phyloP scores from a whole-genome alignment of 2,329 filamentous ascomycete genomes.

The Plenodomus biglobosus region DNA sequence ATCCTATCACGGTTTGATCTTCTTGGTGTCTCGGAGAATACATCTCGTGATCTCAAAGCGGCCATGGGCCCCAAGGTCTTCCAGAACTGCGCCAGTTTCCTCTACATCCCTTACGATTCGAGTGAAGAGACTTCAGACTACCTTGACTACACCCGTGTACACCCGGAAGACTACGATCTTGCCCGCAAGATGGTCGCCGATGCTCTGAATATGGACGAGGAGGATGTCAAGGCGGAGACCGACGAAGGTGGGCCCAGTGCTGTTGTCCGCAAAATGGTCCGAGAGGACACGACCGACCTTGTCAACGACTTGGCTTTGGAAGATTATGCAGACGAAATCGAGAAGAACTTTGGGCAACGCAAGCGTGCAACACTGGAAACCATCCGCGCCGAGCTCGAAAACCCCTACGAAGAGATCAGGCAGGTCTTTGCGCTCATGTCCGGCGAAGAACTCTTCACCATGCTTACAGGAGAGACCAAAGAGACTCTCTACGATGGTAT shows the following conservation, averaged over 20 bases:
- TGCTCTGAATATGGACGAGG: constrained; percentile 92
- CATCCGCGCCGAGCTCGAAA: constrained; percentile 88
- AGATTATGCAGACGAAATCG: constrained; percentile 93
- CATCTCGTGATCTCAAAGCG: constrained; percentile 45
- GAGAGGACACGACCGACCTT: constrained; percentile 88
- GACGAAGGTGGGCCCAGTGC: constrained; percentile 88
- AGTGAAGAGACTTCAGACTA: constrained; percentile 82
- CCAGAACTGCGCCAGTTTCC: constrained; percentile 95
- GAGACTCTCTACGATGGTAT: constrained; percentile 84
- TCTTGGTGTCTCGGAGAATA: constrained; percentile 80
- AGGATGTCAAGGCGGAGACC: constrained; percentile 93
- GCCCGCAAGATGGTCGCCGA: constrained; percentile 98
- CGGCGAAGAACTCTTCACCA: constrained; percentile 85
- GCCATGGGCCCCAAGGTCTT: constrained; percentile 83
- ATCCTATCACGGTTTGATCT: constrained; percentile 84
- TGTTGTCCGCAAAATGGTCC: constrained; percentile 92
- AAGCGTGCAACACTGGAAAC: constrained; percentile 96
- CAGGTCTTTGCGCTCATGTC: constrained; percentile 72
- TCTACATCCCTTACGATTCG: constrained; percentile 86
- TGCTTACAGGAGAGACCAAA: constrained; percentile 90
- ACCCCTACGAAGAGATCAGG: constrained; percentile 91
- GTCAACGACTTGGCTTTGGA: constrained; percentile 96
- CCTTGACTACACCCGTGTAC: constrained; percentile 93
- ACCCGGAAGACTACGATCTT: constrained; percentile 97
- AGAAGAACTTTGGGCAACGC: constrained; percentile 87